phyloP scores from a whole-genome alignment of 805 yeast genomes.

The Jamesozyma hellenica region DNA sequence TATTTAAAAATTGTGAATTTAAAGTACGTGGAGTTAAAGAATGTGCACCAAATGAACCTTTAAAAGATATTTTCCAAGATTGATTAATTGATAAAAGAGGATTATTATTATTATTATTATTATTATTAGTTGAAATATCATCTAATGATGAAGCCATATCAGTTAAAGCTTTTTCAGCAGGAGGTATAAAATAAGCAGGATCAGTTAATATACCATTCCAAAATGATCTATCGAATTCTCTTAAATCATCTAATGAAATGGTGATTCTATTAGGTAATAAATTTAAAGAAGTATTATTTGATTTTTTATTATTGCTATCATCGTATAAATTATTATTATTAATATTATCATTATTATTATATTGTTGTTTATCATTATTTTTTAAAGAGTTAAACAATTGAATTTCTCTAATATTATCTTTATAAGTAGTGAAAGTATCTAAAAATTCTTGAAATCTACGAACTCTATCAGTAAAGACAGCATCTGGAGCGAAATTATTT shows the following conservation, averaged over 20 bases:
- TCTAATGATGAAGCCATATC: conserved; percentile 66
- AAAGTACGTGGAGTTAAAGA: conserved; percentile 82
- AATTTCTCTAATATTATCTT: conserved; percentile 63
- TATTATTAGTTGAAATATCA: conserved; percentile 10
- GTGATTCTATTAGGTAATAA: conserved; percentile 40
- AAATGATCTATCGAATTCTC: conserved; percentile 69
- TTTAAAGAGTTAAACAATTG: conserved; percentile 46
- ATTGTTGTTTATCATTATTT: neutral
- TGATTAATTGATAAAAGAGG: conserved; percentile 43
- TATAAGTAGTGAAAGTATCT: conserved; percentile 55
- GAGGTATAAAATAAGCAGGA: conserved; percentile 83
- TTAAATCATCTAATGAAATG: conserved; percentile 75
- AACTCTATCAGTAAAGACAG: conserved; percentile 67
- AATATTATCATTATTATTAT: neutral
- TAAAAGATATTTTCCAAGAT: conserved; percentile 56
- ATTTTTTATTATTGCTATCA: conserved; percentile 8
- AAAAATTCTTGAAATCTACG: conserved; percentile 83
- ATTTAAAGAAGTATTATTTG: conserved; percentile 4
- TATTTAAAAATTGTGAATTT: conserved; percentile 64
- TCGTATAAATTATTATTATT: conserved; percentile 4
- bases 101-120: conserved; percentile 31
- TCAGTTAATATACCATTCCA: conserved; percentile 66
- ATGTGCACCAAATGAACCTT: conserved; percentile 86
- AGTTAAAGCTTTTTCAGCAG: conserved; percentile 76
- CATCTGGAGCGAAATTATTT: conserved; percentile 29